Evolutionary conservation across 768 basidiomycete species (phyloP), one percentile per base, ranked within the genome.

Genomic region (Termitomyces sp.): DNA sequence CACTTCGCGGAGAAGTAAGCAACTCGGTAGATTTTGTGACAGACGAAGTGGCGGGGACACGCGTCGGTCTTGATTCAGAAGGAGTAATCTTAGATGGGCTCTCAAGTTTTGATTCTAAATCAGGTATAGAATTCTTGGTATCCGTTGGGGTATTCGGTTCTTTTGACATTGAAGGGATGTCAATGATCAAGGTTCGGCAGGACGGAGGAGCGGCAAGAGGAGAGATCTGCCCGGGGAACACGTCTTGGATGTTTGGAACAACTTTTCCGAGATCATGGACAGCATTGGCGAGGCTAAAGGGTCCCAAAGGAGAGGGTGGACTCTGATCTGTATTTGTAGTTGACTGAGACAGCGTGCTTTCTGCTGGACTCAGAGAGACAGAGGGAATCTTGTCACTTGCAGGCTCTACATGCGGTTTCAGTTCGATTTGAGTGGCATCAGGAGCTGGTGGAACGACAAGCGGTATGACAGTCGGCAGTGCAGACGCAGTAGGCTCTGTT

Each of bases 141-240:
- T 60, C 55, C 28, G 49, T 8, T 4, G 28, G 10, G 5, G 50
- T 35, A 23, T 44, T 57, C 44, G 49, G 12, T 38, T 63, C 58
- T 23, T 59, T 36, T 12, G 61, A 38, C 10, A 54, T 33, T 18
- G 43, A 13, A 9, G 41, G 48, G 4, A 55, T 26, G 6, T 62
- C 58, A 3, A 60, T 8, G 14, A 55, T 54, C 56, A 65, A 53
- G 7, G 65, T 50, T n/a, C 62, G 51, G 49, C 55, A 62, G 16
- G 62, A 16, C 1, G 63, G 59, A 20, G 62, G 65, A 3, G 55
- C 43, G 4, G 51, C 48, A 18, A 66, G 38, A 6, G 67, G 67
- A 16, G 67, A 68, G 18, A 65, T 61, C 36, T 66, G 65, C 10
- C 62, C 65, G 0, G 67, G 65, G 50, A 68, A 68, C 61, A 65